A percentile compares a stretch with the other conserved stretches of the same genome.
These are phyloP conservation scores for Meira miltonrushii DNA, from an alignment of 1,284 basidiomycete genomes.

Conservation along the genomic window DNA sequence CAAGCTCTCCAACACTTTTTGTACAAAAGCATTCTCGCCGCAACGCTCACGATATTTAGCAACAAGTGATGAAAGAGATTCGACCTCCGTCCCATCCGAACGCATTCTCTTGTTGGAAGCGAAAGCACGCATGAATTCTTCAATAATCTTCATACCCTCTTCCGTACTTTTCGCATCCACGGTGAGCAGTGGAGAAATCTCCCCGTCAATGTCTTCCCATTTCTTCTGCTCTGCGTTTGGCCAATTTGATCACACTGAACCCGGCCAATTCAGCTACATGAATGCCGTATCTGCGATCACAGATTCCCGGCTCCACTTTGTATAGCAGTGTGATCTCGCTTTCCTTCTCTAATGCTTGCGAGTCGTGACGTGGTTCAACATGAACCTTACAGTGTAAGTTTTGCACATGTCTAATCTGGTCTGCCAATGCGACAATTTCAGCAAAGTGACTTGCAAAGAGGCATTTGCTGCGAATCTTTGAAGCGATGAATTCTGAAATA, in stretches of 20 bases:
- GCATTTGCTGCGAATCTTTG: slow-evolving; percentile 68
- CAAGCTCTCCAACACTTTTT: slow-evolving; percentile 58
- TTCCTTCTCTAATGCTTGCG: slow-evolving; percentile 59
- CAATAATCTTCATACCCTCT: slow-evolving; percentile 73
- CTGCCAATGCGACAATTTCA: slow-evolving; percentile 88
- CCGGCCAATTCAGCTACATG: slow-evolving; percentile 94
- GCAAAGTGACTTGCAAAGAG: slow-evolving; percentile 98
- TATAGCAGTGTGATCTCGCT: slow-evolving; percentile 71
- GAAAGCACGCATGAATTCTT: slow-evolving; percentile 70
- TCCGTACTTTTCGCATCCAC: slow-evolving; percentile 62
- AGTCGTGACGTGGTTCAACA: slow-evolving; percentile 59
- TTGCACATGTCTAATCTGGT: slow-evolving; percentile 78
- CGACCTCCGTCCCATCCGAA: slow-evolving; percentile 32
- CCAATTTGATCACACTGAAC: slow-evolving; percentile 88
- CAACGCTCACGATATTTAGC: slow-evolving; percentile 66
- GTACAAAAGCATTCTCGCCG: slow-evolving; percentile 72
- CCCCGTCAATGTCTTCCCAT: slow-evolving; percentile 79
- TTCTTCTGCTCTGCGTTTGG: slow-evolving; percentile 90
- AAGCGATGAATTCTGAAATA: slow-evolving; percentile 93
- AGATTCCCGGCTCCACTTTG: slow-evolving; percentile 68
- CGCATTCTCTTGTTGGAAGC: not conserved
- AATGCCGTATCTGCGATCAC: slow-evolving; percentile 96
- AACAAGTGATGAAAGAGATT: slow-evolving; percentile 64
- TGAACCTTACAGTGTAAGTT: slow-evolving; percentile 95
- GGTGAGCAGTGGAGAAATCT: slow-evolving; percentile 12